Percentiles rank a stretch among this genome's conserved stretches.
Evolutionary conservation across 768 basidiomycete genomes (phyloP).

Genomic region (Lactifluus rugatus): DNA sequence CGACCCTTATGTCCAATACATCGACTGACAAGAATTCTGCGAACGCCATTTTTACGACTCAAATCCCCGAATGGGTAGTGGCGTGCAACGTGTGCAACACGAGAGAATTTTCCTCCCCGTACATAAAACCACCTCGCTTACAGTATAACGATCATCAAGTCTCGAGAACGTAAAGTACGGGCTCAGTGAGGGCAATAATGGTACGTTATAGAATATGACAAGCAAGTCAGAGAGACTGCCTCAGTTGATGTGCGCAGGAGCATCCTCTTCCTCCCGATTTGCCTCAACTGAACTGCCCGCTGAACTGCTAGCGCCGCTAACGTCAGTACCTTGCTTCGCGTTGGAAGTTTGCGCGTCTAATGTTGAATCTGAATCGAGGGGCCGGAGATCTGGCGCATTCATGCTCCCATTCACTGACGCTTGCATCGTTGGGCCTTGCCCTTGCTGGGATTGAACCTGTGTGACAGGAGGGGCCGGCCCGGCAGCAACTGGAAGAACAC

Average conservation of each 20-base stretch:
- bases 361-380: slow-evolving; percentile 6
- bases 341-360: slow-evolving; percentile 1
- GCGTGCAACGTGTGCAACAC: neutral
- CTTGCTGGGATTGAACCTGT: slow-evolving; percentile 9
- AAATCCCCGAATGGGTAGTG: neutral
- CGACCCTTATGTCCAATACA: neutral
- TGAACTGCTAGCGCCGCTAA: slow-evolving; percentile 8
- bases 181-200: neutral
- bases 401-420: neutral
- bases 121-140: neutral
- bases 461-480: neutral
- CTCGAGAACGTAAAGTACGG: neutral
- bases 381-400: slow-evolving; percentile 5
- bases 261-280: neutral
- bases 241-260: neutral
- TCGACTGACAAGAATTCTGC: neutral
- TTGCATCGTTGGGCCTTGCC: neutral
- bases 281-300: neutral
- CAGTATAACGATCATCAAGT: neutral
- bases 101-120: neutral
- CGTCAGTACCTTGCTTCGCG: slow-evolving; percentile 10
- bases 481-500: slow-evolving; percentile 37
- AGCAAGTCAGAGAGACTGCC: neutral
- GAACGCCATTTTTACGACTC: neutral
- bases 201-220: neutral